phyloP scores from a whole-genome alignment of 139 green algal genomes.

The Closterium sp. region DNA sequence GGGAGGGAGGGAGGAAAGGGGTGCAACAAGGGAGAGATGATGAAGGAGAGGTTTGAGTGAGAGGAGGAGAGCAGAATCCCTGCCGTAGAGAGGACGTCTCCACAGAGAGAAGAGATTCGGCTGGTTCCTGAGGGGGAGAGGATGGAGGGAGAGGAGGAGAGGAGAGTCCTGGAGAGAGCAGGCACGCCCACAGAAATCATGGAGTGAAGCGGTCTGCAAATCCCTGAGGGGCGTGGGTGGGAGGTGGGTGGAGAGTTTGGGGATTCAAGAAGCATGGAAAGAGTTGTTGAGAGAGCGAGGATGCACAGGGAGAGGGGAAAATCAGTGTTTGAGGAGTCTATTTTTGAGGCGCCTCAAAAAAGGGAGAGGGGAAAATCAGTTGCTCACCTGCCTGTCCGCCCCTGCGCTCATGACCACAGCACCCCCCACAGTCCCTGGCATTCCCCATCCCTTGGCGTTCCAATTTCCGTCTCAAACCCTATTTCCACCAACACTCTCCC shows the following conservation, averaged over 20 bases:
- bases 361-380: too few relatives aligned
- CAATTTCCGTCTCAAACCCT: background rate
- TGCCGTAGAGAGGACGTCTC: background rate
- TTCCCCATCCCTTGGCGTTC: background rate
- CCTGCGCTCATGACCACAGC: slow-evolving; percentile 1
- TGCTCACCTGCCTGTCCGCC: background rate
- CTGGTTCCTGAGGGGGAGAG: background rate
- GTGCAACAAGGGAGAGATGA: background rate
- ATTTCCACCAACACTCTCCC: background rate
- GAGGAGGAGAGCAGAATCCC: background rate
- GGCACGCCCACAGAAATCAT: too few relatives aligned
- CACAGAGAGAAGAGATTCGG: background rate
- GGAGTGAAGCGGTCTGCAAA: too few relatives aligned
- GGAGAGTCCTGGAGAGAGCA: too few relatives aligned
- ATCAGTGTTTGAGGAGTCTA: too few relatives aligned
- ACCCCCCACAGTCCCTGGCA: background rate
- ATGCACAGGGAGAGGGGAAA: too few relatives aligned
- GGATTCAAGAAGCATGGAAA: too few relatives aligned
- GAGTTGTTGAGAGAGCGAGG: too few relatives aligned
- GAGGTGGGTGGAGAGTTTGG: too few relatives aligned
- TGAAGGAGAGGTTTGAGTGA: background rate
- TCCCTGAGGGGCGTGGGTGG: too few relatives aligned
- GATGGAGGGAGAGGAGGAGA: too few relatives aligned
- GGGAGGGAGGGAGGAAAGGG: too few relatives aligned
- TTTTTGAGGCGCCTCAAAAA: background rate